These are phyloP conservation scores for Plasmodium berghei DNA, from an alignment of 169 alveolate genomes.

Conservation along the genomic window DNA sequence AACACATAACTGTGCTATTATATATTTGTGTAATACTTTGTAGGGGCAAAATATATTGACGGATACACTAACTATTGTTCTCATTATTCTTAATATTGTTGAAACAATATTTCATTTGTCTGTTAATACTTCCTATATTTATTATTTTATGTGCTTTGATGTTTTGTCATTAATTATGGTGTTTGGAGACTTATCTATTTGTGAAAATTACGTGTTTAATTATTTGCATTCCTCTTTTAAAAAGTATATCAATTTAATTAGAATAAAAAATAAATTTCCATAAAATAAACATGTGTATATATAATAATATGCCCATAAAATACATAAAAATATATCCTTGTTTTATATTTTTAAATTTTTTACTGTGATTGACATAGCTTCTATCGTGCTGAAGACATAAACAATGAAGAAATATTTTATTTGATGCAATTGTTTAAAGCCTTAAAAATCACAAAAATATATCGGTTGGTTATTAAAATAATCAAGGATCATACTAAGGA, in stretches of 20 bases:
- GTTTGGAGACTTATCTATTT: slow-evolving; percentile 27
- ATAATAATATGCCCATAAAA: not conserved
- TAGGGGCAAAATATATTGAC: slow-evolving; percentile 32
- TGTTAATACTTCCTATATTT: slow-evolving; percentile 12
- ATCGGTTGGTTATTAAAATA: slow-evolving; percentile 21
- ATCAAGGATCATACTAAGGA: slow-evolving; percentile 43
- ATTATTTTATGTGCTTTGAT: slow-evolving; percentile 51
- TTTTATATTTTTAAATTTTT: not conserved
- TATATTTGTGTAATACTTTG: not conserved
- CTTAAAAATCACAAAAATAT: slow-evolving; percentile 33
- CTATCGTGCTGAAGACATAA: slow-evolving; percentile 4
- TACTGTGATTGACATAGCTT: not conserved
- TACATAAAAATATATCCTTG: not conserved
- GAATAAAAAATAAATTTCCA: not conserved
- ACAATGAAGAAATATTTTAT: slow-evolving; percentile 9
- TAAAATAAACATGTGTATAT: not conserved
- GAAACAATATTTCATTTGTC: slow-evolving; percentile 19
- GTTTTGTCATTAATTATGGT: slow-evolving; percentile 22
- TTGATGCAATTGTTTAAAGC: slow-evolving; percentile 34
- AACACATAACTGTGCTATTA: no score
- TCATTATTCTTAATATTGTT: slow-evolving; percentile 5
- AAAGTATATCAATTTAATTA: slow-evolving; percentile 10
- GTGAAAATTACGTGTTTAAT: slow-evolving; percentile 35
- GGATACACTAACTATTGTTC: slow-evolving; percentile 18
- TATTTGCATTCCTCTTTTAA: slow-evolving; percentile 17